Base-by-base conservation (phyloP, 257 asterid species). In the Leptodermis oblonga region DNA sequence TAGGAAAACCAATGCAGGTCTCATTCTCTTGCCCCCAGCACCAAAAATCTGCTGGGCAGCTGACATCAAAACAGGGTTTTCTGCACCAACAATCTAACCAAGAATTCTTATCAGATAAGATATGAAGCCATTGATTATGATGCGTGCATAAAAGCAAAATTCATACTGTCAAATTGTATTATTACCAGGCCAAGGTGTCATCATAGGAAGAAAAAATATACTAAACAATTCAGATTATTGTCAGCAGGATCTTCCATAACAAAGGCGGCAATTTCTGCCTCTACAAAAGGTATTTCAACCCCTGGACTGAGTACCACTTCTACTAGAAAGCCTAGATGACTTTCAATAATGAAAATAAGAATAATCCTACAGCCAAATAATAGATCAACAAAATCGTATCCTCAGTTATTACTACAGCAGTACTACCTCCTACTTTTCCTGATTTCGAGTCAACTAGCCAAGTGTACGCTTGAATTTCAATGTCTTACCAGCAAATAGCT, bases 31-130 rank as follows among this genome's bases (percentile, higher is more conserved):
- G 55, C 99, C 99, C 65, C 99, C 97, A 67, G 99, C 99, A 70
- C 96, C 89, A 73, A 94, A 94, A 28, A 94, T 94, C 85, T 94
- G 97, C 83, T 91, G 95, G 7, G 97, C 97, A 69, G 97, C 97
- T 71, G 99, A 91, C 96, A 89, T 87, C 84, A 94, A 43, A 48
- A 87, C 97, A 1, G 97, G 97, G 74, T 89, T 94, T 78, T 94
- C 99, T 71, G 99, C 90, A 74, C 99, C 99, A 77, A 94, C 95
- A 80, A 91, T 94, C 99, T 94, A 73, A 66, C 58, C 62, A 37
- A 72, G 60, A 49, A 70, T 26, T 75, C 66, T 70, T 45, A 76
- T 84, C 82, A 80, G 83, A 53, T 22, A 65, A 25, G 30, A 54
- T 5, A 30, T 26, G 53, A 62, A 3, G 31, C 17, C 15, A 34